Base-by-base conservation (phyloP, 495 filamentous ascomycete species). In the Parmelia sp. region DNA sequence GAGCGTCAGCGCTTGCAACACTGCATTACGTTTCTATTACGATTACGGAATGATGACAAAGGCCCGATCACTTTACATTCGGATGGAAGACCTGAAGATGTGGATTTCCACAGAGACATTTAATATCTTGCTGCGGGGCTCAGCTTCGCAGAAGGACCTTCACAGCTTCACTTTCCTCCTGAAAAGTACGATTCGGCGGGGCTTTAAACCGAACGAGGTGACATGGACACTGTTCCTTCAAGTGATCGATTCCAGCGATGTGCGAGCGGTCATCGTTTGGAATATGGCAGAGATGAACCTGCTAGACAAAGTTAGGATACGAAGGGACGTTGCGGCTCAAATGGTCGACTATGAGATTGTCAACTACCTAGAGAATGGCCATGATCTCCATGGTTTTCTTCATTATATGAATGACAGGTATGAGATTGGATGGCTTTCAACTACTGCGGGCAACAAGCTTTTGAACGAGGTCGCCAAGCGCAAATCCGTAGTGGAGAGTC, bases 161-260 rank as follows among this genome's bases (percentile, higher is more conserved):
- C 60, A 37, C 6, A 65, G 62, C 5, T 82, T 81, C 44, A 68
- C 66, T 14, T 42, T 60, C 4, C 60, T 78, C 23, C 58, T 81
- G 27, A 47, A 64, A 8, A 53, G 58, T 29, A 81, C 82, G 78
- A 49, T 67, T 17, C 65, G 68, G 58, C 53, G 67, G 25, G 62
- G 73, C 1, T 69, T 83, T 55, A 65, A 67, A 12, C 79, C 81
- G 23, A 75, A 80, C 57, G 35, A 71, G 37, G n/a, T 73, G 5
- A 82, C 78, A 15, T 82, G 80, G 81, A 49, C 77, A 21, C 65
- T 73, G 11, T 74, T 81, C 19, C 64, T 80, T 39, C 62, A 71
- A 35, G 73, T 70, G 23, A 66, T 78, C 53, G 57, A 74, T 11
- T 71, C 68, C 3, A 70, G 75, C 31, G 68, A 65, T 21, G 69